phyloP scores from a whole-genome alignment of 2,329 filamentous ascomycete species.

The Alternaria panax region DNA sequence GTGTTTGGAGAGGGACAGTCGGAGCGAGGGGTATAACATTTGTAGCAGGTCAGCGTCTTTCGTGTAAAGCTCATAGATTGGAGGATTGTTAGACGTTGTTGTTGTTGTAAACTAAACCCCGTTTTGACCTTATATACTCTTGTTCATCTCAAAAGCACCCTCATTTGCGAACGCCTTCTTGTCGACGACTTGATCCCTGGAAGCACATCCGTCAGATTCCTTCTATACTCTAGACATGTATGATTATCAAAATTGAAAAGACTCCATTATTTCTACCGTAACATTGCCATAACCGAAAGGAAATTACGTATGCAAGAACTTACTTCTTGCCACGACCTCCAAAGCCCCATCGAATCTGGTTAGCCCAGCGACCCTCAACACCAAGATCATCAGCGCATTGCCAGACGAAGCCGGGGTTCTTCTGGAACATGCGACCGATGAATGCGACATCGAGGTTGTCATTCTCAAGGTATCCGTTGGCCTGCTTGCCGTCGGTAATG shows the following conservation, averaged over 20 bases:
- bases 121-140: constrained; percentile 2
- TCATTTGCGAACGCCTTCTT: constrained; percentile 36
- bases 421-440: constrained; percentile 77
- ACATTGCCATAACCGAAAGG: neutral
- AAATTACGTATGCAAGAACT: constrained; percentile 15
- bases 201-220: constrained; percentile 7
- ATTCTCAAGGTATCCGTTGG: constrained; percentile 51
- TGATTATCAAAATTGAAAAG: neutral
- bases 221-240: neutral
- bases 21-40: neutral
- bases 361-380: constrained; percentile 74
- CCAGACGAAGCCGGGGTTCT: constrained; percentile 81
- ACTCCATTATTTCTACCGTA: neutral
- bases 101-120: neutral
- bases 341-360: constrained; percentile 72
- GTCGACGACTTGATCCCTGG: constrained; percentile 28
- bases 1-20: constrained; percentile 30
- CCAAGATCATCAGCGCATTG: constrained; percentile 75
- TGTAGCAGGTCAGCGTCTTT: neutral
- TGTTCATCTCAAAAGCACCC: constrained; percentile 30
- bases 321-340: constrained; percentile 55
- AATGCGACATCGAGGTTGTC: constrained; percentile 71
- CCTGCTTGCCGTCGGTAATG: constrained; percentile 74
- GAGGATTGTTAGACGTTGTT: neutral
- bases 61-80: neutral